These are phyloP conservation scores for Gilbertella persicaria DNA, from an alignment of 371 early-diverging fungal genomes.

Conservation along the genomic window DNA sequence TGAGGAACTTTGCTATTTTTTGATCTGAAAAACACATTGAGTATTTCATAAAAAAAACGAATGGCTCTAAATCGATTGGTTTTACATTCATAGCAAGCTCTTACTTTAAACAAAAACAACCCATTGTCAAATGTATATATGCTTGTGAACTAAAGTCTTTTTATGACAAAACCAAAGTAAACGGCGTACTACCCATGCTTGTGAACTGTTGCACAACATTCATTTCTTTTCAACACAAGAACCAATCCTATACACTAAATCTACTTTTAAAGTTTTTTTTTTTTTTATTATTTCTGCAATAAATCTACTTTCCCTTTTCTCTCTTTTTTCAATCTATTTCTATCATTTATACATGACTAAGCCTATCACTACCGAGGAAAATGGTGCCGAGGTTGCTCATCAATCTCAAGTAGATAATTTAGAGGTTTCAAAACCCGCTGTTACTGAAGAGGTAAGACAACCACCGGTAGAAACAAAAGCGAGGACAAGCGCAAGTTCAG, in stretches of 20 bases:
- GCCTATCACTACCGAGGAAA: not conserved
- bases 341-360: not conserved
- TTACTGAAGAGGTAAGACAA: not conserved
- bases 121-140: no score
- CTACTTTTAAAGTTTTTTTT: constrained; percentile 12
- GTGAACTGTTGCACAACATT: constrained; percentile 16
- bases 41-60: no score
- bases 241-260: constrained; percentile 9
- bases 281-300: not conserved
- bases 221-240: constrained; percentile 7
- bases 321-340: not conserved
- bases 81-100: no score
- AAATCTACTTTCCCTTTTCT: not conserved
- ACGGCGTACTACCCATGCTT: no score
- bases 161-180: no score
- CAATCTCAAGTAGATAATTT: constrained; percentile 5
- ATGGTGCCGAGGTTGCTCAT: no score
- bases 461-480: not conserved
- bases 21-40: no score
- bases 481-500: not conserved
- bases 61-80: no score
- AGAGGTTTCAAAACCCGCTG: constrained; percentile 18
- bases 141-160: no score
- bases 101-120: no score
- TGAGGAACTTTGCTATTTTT: no score